A percentile compares a stretch with the other conserved stretches of the same genome.
phyloP scores from a whole-genome alignment of 1,139 yeast genomes.

The Geotrichum citri-aurantii region DNA sequence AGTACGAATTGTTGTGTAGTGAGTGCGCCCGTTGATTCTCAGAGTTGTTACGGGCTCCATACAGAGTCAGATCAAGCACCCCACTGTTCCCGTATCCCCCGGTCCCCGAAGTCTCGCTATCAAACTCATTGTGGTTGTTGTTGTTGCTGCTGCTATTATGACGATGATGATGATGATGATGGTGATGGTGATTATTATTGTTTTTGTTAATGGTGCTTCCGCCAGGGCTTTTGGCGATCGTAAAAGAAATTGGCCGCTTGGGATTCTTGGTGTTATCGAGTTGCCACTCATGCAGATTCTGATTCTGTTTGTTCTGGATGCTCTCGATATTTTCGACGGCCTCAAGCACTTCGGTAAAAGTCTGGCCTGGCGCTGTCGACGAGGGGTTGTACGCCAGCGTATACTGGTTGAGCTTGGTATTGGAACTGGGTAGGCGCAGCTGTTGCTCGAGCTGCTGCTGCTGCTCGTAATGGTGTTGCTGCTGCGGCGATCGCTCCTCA shows the following conservation, averaged over 20 bases:
- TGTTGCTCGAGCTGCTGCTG: neutral
- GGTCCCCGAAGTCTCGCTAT: neutral
- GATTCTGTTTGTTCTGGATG: slow-evolving; percentile 17
- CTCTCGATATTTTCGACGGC: slow-evolving; percentile 22
- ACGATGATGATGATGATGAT: neutral
- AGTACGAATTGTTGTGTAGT: neutral
- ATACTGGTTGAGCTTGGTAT: slow-evolving; percentile 21
- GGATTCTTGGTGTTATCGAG: slow-evolving; percentile 10
- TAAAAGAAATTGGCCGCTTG: slow-evolving; percentile 15
- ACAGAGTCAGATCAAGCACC: neutral
- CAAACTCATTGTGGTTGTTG: neutral
- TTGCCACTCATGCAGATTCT: slow-evolving; percentile 9
- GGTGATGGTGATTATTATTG: neutral
- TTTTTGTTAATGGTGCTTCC: slow-evolving; percentile 2
- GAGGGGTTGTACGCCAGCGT: slow-evolving; percentile 15
- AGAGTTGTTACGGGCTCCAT: neutral
- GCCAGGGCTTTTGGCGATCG: slow-evolving; percentile 19
- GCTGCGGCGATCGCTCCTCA: neutral
- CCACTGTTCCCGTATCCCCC: neutral
- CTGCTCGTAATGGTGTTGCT: neutral
- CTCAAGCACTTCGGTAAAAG: slow-evolving; percentile 26
- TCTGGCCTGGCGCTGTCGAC: slow-evolving; percentile 15
- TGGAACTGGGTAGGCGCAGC: neutral
- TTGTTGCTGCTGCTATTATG: neutral
- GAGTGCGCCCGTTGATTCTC: neutral